Evolutionary conservation across 495 filamentous ascomycete genomes (phyloP).

Genomic region (Hypoxylon cercidicola): DNA sequence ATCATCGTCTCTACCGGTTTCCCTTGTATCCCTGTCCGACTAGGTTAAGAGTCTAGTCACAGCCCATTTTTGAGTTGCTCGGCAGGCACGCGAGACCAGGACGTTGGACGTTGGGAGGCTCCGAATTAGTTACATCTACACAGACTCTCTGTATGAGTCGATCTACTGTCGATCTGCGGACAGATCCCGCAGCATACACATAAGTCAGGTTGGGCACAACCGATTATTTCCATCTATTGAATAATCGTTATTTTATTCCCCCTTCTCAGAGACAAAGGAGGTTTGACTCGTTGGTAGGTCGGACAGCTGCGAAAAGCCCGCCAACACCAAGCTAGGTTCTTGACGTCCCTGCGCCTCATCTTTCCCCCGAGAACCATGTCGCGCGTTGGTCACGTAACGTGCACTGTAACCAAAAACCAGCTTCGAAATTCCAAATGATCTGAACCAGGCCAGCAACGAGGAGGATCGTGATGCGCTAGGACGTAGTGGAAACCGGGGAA

Average conservation of each 20-base stretch:
- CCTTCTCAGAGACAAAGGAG: no score
- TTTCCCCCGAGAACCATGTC: conserved; percentile 9
- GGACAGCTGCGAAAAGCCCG: no score
- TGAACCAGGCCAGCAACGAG: not conserved
- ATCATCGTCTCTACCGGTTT: not conserved
- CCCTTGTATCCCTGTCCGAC: not conserved
- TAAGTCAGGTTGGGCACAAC: no score
- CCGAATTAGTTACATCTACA: no score
- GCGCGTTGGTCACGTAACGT: conserved; percentile 11
- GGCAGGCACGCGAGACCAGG: conserved; percentile 12
- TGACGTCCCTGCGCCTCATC: conserved; percentile 1
- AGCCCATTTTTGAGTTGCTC: not conserved
- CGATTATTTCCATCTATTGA: no score
- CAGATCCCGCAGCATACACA: no score
- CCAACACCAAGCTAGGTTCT: no score
- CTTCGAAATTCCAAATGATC: conserved; percentile 6
- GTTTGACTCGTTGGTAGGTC: no score
- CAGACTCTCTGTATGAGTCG: no score
- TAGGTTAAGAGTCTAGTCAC: not conserved
- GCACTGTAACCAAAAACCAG: not conserved
- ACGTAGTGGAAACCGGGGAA: conserved; percentile 27
- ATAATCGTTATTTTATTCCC: no score
- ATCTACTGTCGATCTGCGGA: no score
- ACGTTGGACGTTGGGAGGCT: not conserved
- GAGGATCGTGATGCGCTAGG: conserved; percentile 15